Evolutionary conservation across 345 rosid species (phyloP).

Genomic region (Gossypium arboreum): DNA sequence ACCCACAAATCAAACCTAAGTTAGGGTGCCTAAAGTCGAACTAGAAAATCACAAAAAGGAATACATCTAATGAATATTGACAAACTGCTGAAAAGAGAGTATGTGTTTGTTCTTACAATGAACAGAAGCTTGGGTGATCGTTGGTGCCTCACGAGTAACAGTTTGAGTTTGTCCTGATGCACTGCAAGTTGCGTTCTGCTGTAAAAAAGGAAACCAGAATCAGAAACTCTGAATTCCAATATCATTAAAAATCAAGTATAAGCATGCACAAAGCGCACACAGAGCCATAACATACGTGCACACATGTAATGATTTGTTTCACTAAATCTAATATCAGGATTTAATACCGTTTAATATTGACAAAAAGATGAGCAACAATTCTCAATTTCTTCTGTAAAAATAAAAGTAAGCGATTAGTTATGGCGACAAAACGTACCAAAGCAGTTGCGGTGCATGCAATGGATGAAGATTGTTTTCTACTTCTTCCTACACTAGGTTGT

Average conservation of each 20-base stretch:
- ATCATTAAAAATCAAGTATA: not conserved
- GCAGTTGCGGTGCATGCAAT: slow-evolving; percentile 29
- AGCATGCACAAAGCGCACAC: not conserved
- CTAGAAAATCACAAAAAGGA: not conserved
- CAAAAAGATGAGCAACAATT: too few relatives aligned
- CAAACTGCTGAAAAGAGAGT: not conserved
- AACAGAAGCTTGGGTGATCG: slow-evolving; percentile 80
- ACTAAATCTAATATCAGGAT: not conserved
- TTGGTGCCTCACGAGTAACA: slow-evolving; percentile 63
- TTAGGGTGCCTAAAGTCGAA: not conserved
- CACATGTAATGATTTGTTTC: not conserved
- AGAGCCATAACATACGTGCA: not conserved
- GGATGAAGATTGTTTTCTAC: slow-evolving; percentile 26
- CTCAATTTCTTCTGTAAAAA: not conserved
- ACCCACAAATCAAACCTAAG: not conserved
- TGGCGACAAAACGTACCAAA: slow-evolving; percentile 24
- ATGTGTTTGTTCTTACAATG: slow-evolving; percentile 45
- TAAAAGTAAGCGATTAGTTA: not conserved
- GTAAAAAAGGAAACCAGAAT: not conserved
- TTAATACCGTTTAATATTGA: not conserved
- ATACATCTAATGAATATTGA: not conserved
- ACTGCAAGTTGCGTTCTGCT: slow-evolving; percentile 66
- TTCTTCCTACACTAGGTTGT: slow-evolving; percentile 20
- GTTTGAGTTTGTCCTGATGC: slow-evolving; percentile 86
- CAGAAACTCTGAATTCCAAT: not conserved